These are phyloP conservation scores for Cercospora canescens DNA, from an alignment of 2,329 filamentous ascomycete species.

Conservation along the genomic window DNA sequence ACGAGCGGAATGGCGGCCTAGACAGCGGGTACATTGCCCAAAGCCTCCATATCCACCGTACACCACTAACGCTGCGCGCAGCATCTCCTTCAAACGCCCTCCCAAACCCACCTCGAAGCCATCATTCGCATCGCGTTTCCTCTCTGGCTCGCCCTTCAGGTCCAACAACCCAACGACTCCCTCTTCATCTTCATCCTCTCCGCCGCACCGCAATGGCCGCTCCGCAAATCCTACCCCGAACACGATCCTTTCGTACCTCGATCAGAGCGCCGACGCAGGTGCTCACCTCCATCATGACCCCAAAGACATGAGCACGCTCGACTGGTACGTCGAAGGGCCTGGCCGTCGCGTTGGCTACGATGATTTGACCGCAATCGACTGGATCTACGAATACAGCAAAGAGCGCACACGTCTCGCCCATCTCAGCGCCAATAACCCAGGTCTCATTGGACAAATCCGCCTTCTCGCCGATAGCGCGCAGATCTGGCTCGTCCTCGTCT, in stretches of 20 bases:
- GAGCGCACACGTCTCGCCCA: slow-evolving; percentile 85
- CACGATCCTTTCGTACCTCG: slow-evolving; percentile 43
- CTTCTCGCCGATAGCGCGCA: slow-evolving; percentile 82
- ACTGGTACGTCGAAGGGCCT: slow-evolving; percentile 90
- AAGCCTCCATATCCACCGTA: background rate
- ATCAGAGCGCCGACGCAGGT: slow-evolving; percentile 40
- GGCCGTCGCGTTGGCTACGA: slow-evolving; percentile 92
- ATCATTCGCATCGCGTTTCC: slow-evolving; percentile 47
- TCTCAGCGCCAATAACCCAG: slow-evolving; percentile 67
- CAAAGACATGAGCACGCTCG: slow-evolving; percentile 51
- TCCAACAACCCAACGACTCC: slow-evolving; percentile 35
- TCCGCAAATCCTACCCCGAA: slow-evolving; percentile 39
- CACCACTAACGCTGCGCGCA: slow-evolving; percentile 26
- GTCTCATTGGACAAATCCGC: slow-evolving; percentile 70
- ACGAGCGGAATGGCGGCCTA: slow-evolving; percentile 42
- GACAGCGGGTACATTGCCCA: slow-evolving; percentile 42
- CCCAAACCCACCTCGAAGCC: slow-evolving; percentile 47
- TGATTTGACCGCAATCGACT: slow-evolving; percentile 95
- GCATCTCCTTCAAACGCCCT: slow-evolving; percentile 71
- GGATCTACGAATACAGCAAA: slow-evolving; percentile 98
- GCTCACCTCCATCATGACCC: slow-evolving; percentile 40
- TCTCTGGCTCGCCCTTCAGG: slow-evolving; percentile 41
- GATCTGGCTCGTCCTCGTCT: slow-evolving; percentile 85
- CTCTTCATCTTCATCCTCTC: slow-evolving; percentile 30
- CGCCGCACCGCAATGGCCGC: slow-evolving; percentile 30